These are phyloP conservation scores for Aspergillus quadricinctus DNA, from an alignment of 2,329 filamentous ascomycete genomes.

Conservation along the genomic window DNA sequence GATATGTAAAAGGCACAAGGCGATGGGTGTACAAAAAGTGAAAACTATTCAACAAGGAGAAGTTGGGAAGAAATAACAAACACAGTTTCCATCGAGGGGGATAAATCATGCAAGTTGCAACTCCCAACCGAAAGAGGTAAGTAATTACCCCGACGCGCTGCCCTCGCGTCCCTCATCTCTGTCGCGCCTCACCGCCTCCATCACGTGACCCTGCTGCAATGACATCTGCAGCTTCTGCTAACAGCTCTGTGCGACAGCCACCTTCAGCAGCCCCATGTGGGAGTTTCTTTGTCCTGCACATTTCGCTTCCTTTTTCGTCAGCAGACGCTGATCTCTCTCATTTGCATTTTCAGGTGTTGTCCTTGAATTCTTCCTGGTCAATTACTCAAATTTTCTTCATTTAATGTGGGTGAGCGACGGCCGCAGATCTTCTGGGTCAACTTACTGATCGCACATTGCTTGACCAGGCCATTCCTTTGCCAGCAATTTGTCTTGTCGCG, in stretches of 20 bases:
- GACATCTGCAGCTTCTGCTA: constrained; percentile 22
- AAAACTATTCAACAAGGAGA: background rate
- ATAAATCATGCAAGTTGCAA: background rate
- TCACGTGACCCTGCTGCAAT: constrained; percentile 23
- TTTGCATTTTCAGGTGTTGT: background rate
- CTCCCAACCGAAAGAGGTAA: constrained; percentile 10
- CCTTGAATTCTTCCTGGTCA: background rate
- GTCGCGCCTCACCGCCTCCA: constrained; percentile 27
- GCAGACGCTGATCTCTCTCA: background rate
- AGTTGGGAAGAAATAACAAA: background rate
- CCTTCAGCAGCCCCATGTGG: constrained; percentile 2
- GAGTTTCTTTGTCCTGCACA: constrained; percentile 7
- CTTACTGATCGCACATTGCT: constrained; percentile 3
- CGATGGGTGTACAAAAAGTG: background rate
- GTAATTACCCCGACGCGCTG: constrained; percentile 18
- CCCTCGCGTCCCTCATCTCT: constrained; percentile 23
- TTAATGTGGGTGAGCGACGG: background rate
- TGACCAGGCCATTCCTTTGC: background rate
- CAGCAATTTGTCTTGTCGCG: constrained; percentile 6
- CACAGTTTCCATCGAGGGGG: background rate
- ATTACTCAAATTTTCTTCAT: background rate
- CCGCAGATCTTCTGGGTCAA: background rate
- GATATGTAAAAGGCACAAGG: background rate
- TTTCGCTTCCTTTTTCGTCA: background rate
- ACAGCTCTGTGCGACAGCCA: constrained; percentile 2